Percentiles rank a stretch among this genome's conserved stretches.
Conservation (phyloP, 208 protist species). For the Giardia duodenalis region DNA sequence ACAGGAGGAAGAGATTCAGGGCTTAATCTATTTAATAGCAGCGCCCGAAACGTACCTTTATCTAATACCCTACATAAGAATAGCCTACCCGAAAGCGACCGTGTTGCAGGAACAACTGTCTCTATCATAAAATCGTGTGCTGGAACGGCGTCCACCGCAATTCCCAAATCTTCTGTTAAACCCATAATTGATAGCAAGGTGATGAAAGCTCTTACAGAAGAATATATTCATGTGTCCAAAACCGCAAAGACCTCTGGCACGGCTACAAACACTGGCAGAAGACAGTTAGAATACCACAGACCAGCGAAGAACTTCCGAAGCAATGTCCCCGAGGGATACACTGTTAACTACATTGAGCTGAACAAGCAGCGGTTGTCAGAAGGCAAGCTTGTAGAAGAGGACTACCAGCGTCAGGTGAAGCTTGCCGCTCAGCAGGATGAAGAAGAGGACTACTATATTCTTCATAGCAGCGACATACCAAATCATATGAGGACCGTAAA, state of each 20-base stretch:
- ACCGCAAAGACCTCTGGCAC: neutral
- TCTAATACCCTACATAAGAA: no score
- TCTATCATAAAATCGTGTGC: neutral
- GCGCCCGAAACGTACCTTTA: neutral
- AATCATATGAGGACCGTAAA: neutral
- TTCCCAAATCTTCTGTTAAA: neutral
- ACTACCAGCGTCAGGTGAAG: neutral
- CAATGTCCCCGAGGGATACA: neutral
- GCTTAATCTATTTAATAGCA: neutral
- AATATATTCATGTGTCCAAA: neutral
- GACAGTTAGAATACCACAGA: neutral
- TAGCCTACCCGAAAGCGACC: neutral
- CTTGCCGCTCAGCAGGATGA: neutral
- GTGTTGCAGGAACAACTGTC: neutral
- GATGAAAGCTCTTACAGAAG: neutral
- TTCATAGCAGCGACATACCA: neutral
- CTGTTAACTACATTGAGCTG: neutral
- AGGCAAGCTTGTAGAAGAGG: neutral
- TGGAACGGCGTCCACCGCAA: neutral
- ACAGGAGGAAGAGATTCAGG: no score
- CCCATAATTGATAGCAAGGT: neutral
- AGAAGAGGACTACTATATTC: neutral
- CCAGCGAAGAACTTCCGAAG: neutral
- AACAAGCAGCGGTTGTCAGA: neutral
- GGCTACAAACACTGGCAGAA: neutral